phyloP scores from a whole-genome alignment of 1,139 yeast species.

The Debaryomyces coudertii region DNA sequence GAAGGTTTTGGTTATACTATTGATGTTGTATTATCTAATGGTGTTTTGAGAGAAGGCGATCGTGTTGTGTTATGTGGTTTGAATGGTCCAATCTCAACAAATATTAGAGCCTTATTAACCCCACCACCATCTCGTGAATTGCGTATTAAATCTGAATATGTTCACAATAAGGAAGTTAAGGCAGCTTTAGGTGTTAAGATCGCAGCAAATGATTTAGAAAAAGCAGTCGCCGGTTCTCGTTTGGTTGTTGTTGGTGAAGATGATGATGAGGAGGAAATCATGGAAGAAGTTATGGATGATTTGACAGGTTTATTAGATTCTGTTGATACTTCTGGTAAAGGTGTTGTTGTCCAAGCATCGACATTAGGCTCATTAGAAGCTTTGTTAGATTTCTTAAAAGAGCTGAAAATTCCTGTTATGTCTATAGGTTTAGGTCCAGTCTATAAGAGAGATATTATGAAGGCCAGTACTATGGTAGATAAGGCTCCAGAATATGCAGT shows the following conservation, averaged over 20 bases:
- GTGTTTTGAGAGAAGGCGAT: conserved; percentile 93
- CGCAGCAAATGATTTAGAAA: conserved; percentile 95
- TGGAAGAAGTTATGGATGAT: conserved; percentile 99
- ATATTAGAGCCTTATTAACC: conserved; percentile 90
- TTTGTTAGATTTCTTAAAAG: conserved; percentile 91
- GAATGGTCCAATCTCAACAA: conserved; percentile 99
- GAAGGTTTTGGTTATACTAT: conserved; percentile 99
- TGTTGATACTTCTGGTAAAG: conserved; percentile 91
- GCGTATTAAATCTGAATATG: conserved; percentile 91
- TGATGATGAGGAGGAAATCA: conserved; percentile 94
- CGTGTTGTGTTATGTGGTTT: conserved; percentile 94
- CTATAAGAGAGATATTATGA: conserved; percentile 96
- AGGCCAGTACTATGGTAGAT: conserved; percentile 94
- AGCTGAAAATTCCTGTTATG: conserved; percentile 99
- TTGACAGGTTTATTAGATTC: conserved; percentile 92
- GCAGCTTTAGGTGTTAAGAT: conserved; percentile 99
- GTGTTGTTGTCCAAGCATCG: conserved; percentile 98
- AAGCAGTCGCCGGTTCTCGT: conserved; percentile 99
- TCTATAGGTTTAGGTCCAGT: conserved; percentile 98
- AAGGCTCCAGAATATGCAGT: conserved; percentile 94
- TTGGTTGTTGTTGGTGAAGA: conserved; percentile 93
- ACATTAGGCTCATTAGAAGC: conserved; percentile 98
- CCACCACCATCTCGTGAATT: conserved; percentile 97
- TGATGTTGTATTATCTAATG: conserved; percentile 95
- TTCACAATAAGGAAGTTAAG: conserved; percentile 95